Percentiles rank a stretch among this genome's conserved stretches.
These are phyloP conservation scores for Brassica balearica DNA, from an alignment of 441 rosid genomes.

Conservation along the genomic window DNA sequence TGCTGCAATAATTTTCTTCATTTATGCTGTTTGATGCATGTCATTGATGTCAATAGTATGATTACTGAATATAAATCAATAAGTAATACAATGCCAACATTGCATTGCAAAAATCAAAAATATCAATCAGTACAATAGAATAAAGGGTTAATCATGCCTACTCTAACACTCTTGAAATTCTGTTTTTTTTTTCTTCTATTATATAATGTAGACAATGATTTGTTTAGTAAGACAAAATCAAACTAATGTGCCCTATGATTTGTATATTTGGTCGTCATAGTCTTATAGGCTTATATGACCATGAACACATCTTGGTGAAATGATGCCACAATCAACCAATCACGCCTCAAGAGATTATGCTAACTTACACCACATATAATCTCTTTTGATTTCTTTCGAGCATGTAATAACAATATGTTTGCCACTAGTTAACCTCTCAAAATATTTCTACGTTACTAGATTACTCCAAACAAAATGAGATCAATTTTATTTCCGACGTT, in stretches of 20 bases:
- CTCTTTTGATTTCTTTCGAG: conserved; percentile 13
- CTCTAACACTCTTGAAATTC: conserved; percentile 37
- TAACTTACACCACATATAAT: conserved; percentile 8
- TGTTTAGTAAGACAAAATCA: conserved; percentile 31
- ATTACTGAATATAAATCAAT: conserved; percentile 16
- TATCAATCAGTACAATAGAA: conserved; percentile 28
- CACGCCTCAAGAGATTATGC: conserved; percentile 3
- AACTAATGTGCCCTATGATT: conserved; percentile 31
- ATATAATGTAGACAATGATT: conserved; percentile 7
- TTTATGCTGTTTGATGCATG: conserved; percentile 34
- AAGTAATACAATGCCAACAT: conserved; percentile 39
- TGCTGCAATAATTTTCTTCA: conserved; percentile 22
- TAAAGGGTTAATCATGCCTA: conserved; percentile 40
- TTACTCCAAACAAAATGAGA: not conserved
- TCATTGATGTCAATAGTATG: conserved; percentile 28
- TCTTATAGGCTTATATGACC: conserved; percentile 37
- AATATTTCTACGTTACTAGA: not conserved
- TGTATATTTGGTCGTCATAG: conserved; percentile 24
- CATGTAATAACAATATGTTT: conserved; percentile 2
- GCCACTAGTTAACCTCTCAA: conserved; percentile 4
- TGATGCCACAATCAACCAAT: conserved; percentile 28
- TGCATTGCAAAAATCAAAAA: conserved; percentile 23
- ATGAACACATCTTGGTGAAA: conserved; percentile 30
- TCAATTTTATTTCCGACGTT: not conserved
- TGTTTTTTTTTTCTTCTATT: not conserved